A percentile compares a stretch with the other conserved stretches of the same genome.
Conservation (phyloP, 192 early-diverging fungal species). For the Entomortierella parvispora region DNA sequence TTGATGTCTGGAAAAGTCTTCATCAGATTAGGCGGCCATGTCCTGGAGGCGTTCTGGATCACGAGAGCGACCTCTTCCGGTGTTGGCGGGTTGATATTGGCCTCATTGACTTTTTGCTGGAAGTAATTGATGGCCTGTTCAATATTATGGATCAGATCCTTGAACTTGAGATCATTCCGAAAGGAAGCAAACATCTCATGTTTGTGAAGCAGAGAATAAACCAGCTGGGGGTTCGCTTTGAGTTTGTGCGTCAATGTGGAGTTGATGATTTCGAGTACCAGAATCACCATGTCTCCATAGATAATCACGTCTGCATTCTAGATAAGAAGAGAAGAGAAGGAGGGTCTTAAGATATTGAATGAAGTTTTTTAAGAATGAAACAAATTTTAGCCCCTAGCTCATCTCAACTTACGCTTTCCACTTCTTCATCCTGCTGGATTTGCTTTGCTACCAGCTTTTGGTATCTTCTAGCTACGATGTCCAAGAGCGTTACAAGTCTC, state of each 20-base stretch:
- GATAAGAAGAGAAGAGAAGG: not conserved
- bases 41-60: constrained; percentile 71
- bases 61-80: constrained; percentile 70
- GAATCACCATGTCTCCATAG: constrained; percentile 71
- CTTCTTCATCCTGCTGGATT: constrained; percentile 33
- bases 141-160: constrained; percentile 69
- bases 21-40: constrained; percentile 67
- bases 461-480: constrained; percentile 72
- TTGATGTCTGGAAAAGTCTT: constrained; percentile 70
- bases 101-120: constrained; percentile 66
- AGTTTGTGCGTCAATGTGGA: constrained; percentile 68
- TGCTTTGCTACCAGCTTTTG: constrained; percentile 61
- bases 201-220: constrained; percentile 76
- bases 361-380: not conserved
- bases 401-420: constrained; percentile 45
- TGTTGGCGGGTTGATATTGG: constrained; percentile 71
- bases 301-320: constrained; percentile 61
- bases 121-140: constrained; percentile 76
- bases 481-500: constrained; percentile 74
- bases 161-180: constrained; percentile 61
- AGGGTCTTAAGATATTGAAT: not conserved
- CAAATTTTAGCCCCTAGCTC: not conserved
- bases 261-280: constrained; percentile 80
- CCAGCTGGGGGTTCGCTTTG: constrained; percentile 72
- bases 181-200: constrained; percentile 71